Evolutionary conservation across 257 asterid genomes (phyloP), one percentile per base, ranked within the genome.

Genomic region (Solanum peruvianum): DNA sequence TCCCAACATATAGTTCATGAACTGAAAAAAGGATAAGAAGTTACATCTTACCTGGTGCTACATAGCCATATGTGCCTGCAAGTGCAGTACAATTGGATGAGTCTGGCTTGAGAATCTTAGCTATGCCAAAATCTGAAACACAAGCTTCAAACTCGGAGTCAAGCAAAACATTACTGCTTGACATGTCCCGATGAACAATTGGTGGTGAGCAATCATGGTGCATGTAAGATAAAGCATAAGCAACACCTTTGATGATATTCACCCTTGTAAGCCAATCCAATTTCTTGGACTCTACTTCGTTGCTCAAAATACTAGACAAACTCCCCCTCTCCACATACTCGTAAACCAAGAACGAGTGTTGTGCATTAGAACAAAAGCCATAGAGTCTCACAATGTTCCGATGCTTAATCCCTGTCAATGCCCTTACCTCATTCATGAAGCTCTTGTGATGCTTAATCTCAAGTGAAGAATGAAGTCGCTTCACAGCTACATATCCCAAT

Each of bases 51-150:
- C 86, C 72, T 2, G 72, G 72, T 66, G 72, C 72, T 2, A 87
- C 60, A 71, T 87, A 87, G 20, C 89, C 89, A 72, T 72, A 82
- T 49, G 89, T 71, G 69, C 87, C 87, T n/a, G 87, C 87, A 87
- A 83, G 52, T 27, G 87, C 62, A 21, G 87, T 83, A 21, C 78
- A 23, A 87, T 83, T 83, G 12, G 84, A 87, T 21, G 89, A 82
- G 35, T 87, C 84, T 84, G 77, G 56, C 21, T 69, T 82, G n/a
- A 87, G 83, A 47, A 82, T 6, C 87, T 82, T 87, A 10, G 89
- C 87, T 27, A 85, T 87, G 76, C 89, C 89, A 83, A 87, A 87
- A 27, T 87, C 87, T 1, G 86, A 47, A 47, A 87, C 73, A 49
- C 52, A 25, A 37, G 86, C 86, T 37, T 47, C 45, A 42, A 3